These are phyloP conservation scores for Ophioceras dolichostomum DNA, from an alignment of 2,329 filamentous ascomycete genomes.

Conservation along the genomic window DNA sequence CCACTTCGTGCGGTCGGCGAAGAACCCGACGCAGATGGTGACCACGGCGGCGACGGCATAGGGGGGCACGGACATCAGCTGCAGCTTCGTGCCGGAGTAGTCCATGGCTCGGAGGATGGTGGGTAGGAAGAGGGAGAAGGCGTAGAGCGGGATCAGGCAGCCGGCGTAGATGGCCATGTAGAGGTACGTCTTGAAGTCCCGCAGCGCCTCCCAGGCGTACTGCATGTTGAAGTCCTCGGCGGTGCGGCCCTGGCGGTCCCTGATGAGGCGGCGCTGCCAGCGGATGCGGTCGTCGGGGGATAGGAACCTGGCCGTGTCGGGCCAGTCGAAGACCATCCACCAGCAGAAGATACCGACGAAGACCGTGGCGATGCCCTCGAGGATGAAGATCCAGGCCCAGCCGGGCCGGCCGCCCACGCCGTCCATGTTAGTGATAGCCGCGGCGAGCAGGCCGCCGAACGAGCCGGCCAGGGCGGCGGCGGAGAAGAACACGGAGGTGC, in stretches of 20 bases:
- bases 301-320: constrained; percentile 63
- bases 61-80: constrained; percentile 23
- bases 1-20: constrained; percentile 61
- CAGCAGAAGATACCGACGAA: constrained; percentile 56
- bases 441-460: constrained; percentile 63
- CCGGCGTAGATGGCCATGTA: constrained; percentile 73
- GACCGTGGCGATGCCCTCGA: constrained; percentile 60
- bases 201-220: constrained; percentile 60
- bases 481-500: constrained; percentile 74
- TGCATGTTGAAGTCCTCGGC: constrained; percentile 61
- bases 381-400: constrained; percentile 56
- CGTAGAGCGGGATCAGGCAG: constrained; percentile 58
- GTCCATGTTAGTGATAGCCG: constrained; percentile 58
- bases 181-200: constrained; percentile 75
- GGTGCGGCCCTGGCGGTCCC: constrained; percentile 63
- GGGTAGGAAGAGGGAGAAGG: constrained; percentile 67
- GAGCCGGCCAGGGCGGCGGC: constrained; percentile 69
- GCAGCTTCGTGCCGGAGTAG: constrained; percentile 19
- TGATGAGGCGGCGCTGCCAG: constrained; percentile 56
- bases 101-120: constrained; percentile 54
- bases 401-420: constrained; percentile 44
- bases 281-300: constrained; percentile 55
- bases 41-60: constrained; percentile 53
- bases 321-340: constrained; percentile 76
- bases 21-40: constrained; percentile 58